A percentile compares a stretch with the other conserved stretches of the same genome.
Evolutionary conservation across 371 early-diverging fungal genomes (phyloP).

Genomic region (Mucor indicus): DNA sequence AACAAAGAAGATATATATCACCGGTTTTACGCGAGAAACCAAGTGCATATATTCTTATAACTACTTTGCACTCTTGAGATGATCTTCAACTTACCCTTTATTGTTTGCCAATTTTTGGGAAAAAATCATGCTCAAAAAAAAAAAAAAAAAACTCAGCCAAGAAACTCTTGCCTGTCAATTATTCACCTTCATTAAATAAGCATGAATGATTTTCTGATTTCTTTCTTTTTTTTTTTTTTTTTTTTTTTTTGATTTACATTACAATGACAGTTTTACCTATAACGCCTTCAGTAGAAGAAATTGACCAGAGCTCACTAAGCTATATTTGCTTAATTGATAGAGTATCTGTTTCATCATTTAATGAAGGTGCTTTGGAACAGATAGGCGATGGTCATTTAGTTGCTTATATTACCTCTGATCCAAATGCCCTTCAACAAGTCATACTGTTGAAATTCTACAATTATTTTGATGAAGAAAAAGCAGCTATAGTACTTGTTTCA

Average conservation of each 20-base stretch:
- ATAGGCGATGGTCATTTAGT: slow-evolving; percentile 21
- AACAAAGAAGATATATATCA: no score
- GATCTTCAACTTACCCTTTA: no score
- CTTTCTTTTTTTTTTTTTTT: not conserved
- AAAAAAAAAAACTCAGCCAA: slow-evolving; percentile 4
- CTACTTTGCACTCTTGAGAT: no score
- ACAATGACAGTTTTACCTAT: slow-evolving; percentile 14
- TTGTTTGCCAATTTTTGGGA: no score
- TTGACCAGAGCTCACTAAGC: slow-evolving; percentile 1
- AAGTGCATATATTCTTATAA: no score
- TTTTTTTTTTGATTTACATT: not conserved
- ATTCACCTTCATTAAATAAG: no score
- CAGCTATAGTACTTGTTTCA: slow-evolving; percentile 24
- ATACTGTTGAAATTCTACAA: slow-evolving; percentile 19
- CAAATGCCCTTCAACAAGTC: slow-evolving; percentile 10
- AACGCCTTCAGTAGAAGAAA: slow-evolving; percentile 8
- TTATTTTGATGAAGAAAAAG: slow-evolving; percentile 18
- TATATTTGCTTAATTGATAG: slow-evolving; percentile 12
- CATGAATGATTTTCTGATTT: no score
- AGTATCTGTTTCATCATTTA: slow-evolving; percentile 11
- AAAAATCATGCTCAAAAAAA: no score
- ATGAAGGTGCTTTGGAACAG: slow-evolving; percentile 2
- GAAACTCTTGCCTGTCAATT: no score
- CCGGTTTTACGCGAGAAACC: no score
- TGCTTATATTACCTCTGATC: slow-evolving; percentile 17